phyloP scores from a whole-genome alignment of 2,329 filamentous ascomycete species.

The Aspergillus luchuensis region DNA sequence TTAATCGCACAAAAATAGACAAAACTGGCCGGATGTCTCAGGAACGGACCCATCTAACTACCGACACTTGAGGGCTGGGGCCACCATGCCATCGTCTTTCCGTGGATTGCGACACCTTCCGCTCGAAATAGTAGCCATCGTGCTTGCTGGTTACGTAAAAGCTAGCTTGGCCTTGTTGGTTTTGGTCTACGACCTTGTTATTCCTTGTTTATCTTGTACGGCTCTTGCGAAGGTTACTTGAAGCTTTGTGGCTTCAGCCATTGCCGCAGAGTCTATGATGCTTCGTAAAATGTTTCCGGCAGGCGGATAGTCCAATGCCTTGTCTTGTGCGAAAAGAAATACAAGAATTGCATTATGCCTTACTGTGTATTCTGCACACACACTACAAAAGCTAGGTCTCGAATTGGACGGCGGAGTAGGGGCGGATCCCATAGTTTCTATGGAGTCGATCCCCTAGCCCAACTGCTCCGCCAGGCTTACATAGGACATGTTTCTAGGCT shows the following conservation, averaged over 20 bases:
- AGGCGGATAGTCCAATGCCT: background rate
- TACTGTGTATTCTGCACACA: too few relatives aligned
- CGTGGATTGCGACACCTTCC: conserved; percentile 1
- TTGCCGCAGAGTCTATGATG: background rate
- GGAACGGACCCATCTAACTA: background rate
- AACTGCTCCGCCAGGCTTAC: background rate
- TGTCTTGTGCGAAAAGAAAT: background rate
- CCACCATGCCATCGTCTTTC: background rate
- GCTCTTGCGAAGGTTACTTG: background rate
- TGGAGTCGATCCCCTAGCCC: background rate
- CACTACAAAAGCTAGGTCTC: background rate
- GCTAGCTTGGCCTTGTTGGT: background rate
- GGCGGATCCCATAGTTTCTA: background rate
- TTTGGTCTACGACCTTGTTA: background rate
- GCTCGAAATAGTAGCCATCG: background rate
- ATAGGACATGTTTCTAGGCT: background rate
- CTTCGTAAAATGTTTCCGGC: too few relatives aligned
- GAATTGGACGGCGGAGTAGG: background rate
- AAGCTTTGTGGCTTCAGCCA: background rate
- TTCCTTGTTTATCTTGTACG: background rate
- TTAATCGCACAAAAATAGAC: background rate
- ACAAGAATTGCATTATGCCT: background rate
- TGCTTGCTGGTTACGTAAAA: background rate
- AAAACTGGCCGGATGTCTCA: background rate
- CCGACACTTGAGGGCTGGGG: background rate